These are phyloP conservation scores for Peribolospora baueri DNA, from an alignment of 768 basidiomycete genomes.

Conservation along the genomic window DNA sequence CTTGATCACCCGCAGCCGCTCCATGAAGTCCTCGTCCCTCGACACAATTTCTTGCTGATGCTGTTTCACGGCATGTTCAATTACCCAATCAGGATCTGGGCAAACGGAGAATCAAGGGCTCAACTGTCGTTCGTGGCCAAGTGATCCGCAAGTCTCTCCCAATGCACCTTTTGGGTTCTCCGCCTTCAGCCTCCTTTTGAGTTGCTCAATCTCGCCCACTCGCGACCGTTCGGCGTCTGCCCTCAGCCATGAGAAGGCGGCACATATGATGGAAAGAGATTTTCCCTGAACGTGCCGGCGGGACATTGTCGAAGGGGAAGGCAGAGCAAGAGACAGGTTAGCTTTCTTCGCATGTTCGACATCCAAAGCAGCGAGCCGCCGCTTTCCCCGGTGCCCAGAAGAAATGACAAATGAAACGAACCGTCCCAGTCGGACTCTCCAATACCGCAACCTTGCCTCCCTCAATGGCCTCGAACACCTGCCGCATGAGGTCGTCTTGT, in stretches of 20 bases:
- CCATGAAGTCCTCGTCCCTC: constrained; percentile 39
- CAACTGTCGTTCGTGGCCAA: background rate
- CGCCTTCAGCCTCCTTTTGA: constrained; percentile 3
- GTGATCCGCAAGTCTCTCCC: background rate
- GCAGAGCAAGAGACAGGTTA: background rate
- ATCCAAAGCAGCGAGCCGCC: background rate
- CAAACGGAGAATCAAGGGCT: background rate
- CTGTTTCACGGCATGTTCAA: constrained; percentile 42
- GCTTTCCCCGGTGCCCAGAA: background rate
- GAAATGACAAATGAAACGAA: constrained; percentile 18
- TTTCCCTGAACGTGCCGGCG: constrained; percentile 38
- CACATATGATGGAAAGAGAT: constrained; percentile 53
- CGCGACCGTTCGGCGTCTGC: constrained; percentile 25
- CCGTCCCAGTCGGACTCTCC: constrained; percentile 75
- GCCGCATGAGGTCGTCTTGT: constrained; percentile 66
- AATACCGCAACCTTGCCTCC: constrained; percentile 46
- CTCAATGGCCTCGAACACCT: constrained; percentile 60
- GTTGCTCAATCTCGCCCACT: background rate
- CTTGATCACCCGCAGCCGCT: constrained; percentile 25
- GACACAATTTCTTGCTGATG: constrained; percentile 41
- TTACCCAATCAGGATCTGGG: constrained; percentile 48
- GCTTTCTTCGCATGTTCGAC: no score
- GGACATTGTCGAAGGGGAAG: no score
- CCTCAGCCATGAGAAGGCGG: constrained; percentile 46
- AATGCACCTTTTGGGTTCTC: background rate